A percentile compares a stretch with the other conserved stretches of the same genome.
These are phyloP conservation scores for Tritrichomonas foetus DNA, from an alignment of 208 protist genomes.

Conservation along the genomic window DNA sequence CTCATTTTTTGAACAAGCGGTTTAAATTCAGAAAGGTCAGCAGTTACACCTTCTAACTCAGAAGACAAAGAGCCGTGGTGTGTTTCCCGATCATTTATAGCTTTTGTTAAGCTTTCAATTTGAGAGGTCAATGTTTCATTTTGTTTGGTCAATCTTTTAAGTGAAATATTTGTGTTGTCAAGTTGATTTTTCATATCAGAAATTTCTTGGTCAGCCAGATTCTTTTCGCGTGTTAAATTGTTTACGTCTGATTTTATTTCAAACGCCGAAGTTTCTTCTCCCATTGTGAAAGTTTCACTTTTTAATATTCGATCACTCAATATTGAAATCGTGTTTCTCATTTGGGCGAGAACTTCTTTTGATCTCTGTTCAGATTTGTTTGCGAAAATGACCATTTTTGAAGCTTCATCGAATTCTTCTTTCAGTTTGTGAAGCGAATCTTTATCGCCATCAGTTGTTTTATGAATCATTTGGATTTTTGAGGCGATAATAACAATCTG, in stretches of 20 bases:
- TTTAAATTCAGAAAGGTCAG: neutral
- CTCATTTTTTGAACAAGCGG: neutral
- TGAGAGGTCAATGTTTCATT: neutral
- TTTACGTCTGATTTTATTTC: neutral
- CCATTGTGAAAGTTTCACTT: neutral
- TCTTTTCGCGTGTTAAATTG: neutral
- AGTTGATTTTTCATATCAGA: neutral
- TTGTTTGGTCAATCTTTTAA: neutral
- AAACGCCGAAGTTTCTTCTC: neutral
- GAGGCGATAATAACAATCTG: neutral
- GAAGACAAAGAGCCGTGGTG: neutral
- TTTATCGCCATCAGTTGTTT: neutral
- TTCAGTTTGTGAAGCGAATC: neutral
- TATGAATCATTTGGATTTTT: neutral
- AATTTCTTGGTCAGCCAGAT: neutral
- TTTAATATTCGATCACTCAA: neutral
- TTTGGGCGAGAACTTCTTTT: neutral
- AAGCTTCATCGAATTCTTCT: neutral
- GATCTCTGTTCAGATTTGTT: neutral
- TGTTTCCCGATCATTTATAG: neutral
- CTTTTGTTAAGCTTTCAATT: neutral
- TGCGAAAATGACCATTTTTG: neutral
- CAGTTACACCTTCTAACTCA: neutral
- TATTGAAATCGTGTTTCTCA: neutral
- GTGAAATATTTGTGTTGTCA: neutral